phyloP scores from a whole-genome alignment of 805 yeast genomes.

The Grigorovia yakushimaensis region DNA sequence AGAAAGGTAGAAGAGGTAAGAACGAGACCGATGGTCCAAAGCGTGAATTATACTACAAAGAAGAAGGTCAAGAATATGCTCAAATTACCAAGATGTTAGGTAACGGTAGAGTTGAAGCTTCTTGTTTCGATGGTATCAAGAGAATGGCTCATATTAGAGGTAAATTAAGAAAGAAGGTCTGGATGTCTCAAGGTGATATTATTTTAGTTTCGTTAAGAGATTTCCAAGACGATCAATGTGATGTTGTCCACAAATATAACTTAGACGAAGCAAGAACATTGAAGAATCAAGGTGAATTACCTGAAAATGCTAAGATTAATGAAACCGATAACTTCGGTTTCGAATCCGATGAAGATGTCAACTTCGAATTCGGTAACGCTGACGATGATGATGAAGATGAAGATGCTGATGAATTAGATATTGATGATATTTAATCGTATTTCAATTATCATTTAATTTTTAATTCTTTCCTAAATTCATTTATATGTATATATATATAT shows the following conservation, averaged over 20 bases:
- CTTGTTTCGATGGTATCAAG: constrained; percentile 87
- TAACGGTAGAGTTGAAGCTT: constrained; percentile 91
- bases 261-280: constrained; percentile 97
- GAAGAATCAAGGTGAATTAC: constrained; percentile 92
- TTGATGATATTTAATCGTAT: constrained; percentile 72
- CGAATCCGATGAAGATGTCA: constrained; percentile 94
- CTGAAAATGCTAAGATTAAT: constrained; percentile 93
- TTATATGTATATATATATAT: not conserved
- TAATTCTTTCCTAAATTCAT: not conserved
- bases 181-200: constrained; percentile 99
- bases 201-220: constrained; percentile 93
- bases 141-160: constrained; percentile 99
- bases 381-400: constrained; percentile 71
- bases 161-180: constrained; percentile 96
- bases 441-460: not conserved
- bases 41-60: constrained; percentile 86
- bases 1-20: constrained; percentile 96
- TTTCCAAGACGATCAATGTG: constrained; percentile 97
- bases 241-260: constrained; percentile 91
- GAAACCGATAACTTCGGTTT: constrained; percentile 96
- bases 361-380: constrained; percentile 95
- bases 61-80: constrained; percentile 97
- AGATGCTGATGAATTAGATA: constrained; percentile 58
- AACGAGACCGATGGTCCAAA: constrained; percentile 83
- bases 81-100: constrained; percentile 98